Conservation (phyloP, 257 asterid genomes). For the Plantago elongata region DNA sequence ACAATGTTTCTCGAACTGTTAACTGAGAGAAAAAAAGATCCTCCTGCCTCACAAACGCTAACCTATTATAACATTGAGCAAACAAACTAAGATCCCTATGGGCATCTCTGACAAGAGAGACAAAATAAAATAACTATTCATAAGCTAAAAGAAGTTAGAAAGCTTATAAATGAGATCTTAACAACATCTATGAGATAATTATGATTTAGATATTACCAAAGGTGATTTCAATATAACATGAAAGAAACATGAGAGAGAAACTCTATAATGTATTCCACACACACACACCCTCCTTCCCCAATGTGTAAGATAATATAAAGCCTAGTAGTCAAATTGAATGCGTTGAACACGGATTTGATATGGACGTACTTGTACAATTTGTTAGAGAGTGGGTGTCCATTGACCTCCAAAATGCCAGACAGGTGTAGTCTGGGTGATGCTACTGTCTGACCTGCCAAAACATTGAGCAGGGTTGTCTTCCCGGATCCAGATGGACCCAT, state of each 20-base stretch:
- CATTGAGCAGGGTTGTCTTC: constrained; percentile 91
- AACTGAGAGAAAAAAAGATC: constrained; percentile 96
- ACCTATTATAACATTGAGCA: constrained; percentile 39
- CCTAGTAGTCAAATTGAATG: no score
- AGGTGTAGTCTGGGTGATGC: constrained; percentile 73
- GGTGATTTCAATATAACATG: no score
- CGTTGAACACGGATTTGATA: background rate
- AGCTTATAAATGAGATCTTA: no score
- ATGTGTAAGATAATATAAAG: no score
- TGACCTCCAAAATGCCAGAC: constrained; percentile 88
- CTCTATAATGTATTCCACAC: no score
- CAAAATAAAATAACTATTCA: no score
- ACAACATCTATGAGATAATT: no score
- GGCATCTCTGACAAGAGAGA: no score
- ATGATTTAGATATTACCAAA: no score
- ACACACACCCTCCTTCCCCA: no score
- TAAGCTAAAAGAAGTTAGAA: no score
- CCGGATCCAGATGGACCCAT: constrained; percentile 99
- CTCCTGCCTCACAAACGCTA: constrained; percentile 88
- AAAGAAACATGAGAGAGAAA: no score
- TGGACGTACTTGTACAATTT: constrained; percentile 56
- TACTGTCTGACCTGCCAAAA: constrained; percentile 78
- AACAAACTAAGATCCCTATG: constrained; percentile 6
- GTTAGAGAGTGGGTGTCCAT: constrained; percentile 62
- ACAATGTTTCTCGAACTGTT: constrained; percentile 93